A percentile compares a stretch with the other conserved stretches of the same genome.
Conservation (phyloP, 352 stramenopile genomes). For the Phytophthora crassamura region DNA sequence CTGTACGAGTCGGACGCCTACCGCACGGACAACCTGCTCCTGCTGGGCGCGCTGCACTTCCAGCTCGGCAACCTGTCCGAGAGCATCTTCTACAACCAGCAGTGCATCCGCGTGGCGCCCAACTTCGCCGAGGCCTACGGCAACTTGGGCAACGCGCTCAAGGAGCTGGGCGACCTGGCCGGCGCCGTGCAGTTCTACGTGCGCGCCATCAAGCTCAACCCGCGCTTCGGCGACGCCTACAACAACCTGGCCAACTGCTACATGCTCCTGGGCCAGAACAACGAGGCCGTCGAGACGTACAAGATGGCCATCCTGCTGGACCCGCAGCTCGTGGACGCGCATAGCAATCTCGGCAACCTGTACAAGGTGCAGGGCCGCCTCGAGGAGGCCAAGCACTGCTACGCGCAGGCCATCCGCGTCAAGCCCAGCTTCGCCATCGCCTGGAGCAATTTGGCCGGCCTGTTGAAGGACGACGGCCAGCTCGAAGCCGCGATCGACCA, state of each 20-base stretch:
- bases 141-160: slow-evolving; percentile 95
- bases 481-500: slow-evolving; percentile 83
- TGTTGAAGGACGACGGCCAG: slow-evolving; percentile 92
- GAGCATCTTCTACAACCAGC: slow-evolving; percentile 96
- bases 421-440: slow-evolving; percentile 92
- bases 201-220: slow-evolving; percentile 93
- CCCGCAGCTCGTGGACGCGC: slow-evolving; percentile 91
- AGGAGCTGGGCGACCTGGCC: slow-evolving; percentile 91
- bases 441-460: slow-evolving; percentile 92
- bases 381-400: slow-evolving; percentile 91
- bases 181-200: slow-evolving; percentile 94
- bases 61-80: slow-evolving; percentile 93
- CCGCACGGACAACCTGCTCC: slow-evolving; percentile 92
- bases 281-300: slow-evolving; percentile 94
- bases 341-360: slow-evolving; percentile 95
- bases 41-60: slow-evolving; percentile 94
- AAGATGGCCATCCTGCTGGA: slow-evolving; percentile 93
- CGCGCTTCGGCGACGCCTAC: slow-evolving; percentile 92
- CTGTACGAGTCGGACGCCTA: slow-evolving; percentile 90
- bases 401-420: slow-evolving; percentile 90
- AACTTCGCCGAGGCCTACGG: slow-evolving; percentile 93
- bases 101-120: slow-evolving; percentile 92
- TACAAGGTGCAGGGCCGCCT: slow-evolving; percentile 90
- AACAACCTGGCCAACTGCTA: slow-evolving; percentile 93
- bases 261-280: slow-evolving; percentile 91